A percentile compares a stretch with the other conserved stretches of the same genome.
Conservation (phyloP, 1,284 basidiomycete genomes). For the Volvariella surrecta region DNA sequence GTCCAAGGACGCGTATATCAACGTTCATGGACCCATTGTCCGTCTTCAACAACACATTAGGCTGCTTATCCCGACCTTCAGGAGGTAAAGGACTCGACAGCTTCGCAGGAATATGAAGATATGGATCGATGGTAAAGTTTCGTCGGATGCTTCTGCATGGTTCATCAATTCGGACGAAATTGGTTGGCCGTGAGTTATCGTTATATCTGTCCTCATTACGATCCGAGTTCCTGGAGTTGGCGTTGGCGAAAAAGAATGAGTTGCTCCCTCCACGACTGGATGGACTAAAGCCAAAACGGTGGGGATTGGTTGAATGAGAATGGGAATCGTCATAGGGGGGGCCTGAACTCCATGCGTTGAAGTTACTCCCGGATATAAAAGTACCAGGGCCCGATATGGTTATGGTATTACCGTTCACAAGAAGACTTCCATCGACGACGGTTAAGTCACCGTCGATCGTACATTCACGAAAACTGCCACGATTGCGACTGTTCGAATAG, state of each 20-base stretch:
- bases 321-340: no score
- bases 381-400: no score
- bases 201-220: not conserved
- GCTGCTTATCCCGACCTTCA: not conserved
- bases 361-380: no score
- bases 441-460: no score
- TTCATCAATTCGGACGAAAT: not conserved
- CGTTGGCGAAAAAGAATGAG: not conserved
- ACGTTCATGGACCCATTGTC: conserved; percentile 5
- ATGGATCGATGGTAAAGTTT: not conserved
- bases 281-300: not conserved
- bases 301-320: no score
- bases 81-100: not conserved
- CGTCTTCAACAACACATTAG: conserved; percentile 2
- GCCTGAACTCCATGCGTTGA: no score
- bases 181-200: not conserved
- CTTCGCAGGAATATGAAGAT: not conserved
- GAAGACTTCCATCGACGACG: no score
- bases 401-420: no score
- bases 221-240: not conserved
- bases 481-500: no score
- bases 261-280: not conserved
- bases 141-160: not conserved
- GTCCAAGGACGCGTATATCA: conserved; percentile 1
- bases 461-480: no score